These are phyloP conservation scores for Corynascus novoguineensis DNA, from an alignment of 495 filamentous ascomycete genomes.

Conservation along the genomic window DNA sequence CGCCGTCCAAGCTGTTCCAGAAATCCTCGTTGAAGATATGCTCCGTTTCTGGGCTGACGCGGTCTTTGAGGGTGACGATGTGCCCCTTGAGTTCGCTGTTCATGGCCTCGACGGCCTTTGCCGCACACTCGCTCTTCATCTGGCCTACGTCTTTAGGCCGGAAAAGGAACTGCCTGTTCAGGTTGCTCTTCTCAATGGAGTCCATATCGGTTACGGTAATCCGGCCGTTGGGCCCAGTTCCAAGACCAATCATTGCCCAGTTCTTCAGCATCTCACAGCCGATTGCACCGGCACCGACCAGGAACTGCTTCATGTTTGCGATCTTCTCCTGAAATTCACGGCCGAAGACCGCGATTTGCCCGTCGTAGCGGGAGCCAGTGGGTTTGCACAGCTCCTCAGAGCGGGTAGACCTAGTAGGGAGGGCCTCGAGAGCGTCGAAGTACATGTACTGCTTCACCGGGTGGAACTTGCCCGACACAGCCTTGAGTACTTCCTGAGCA, in stretches of 20 bases:
- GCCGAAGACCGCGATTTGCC: slow-evolving; percentile 95
- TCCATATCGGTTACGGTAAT: slow-evolving; percentile 97
- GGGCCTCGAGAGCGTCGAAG: slow-evolving; percentile 93
- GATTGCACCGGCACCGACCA: slow-evolving; percentile 95
- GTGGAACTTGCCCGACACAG: slow-evolving; percentile 94
- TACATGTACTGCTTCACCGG: slow-evolving; percentile 93
- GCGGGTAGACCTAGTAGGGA: slow-evolving; percentile 65
- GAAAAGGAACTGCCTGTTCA: slow-evolving; percentile 98
- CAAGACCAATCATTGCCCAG: slow-evolving; percentile 98
- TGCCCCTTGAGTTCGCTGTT: slow-evolving; percentile 86
- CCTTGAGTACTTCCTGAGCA: slow-evolving; percentile 94
- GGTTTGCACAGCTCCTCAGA: slow-evolving; percentile 87
- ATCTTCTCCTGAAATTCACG: slow-evolving; percentile 91
- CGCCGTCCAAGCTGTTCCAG: slow-evolving; percentile 83
- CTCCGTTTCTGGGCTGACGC: slow-evolving; percentile 89
- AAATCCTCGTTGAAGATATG: slow-evolving; percentile 92
- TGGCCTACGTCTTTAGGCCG: slow-evolving; percentile 88
- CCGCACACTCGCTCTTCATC: slow-evolving; percentile 94
- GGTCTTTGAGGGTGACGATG: slow-evolving; percentile 78
- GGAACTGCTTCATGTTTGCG: slow-evolving; percentile 79
- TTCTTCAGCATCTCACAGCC: slow-evolving; percentile 99
- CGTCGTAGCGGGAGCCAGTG: slow-evolving; percentile 79
- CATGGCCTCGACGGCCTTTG: slow-evolving; percentile 83
- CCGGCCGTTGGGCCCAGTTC: slow-evolving; percentile 78
- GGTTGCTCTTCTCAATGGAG: slow-evolving; percentile 96